A percentile compares a stretch with the other conserved stretches of the same genome.
phyloP scores from a whole-genome alignment of 2,329 filamentous ascomycete genomes.

The Nothophaeocryptopus gaeumannii region DNA sequence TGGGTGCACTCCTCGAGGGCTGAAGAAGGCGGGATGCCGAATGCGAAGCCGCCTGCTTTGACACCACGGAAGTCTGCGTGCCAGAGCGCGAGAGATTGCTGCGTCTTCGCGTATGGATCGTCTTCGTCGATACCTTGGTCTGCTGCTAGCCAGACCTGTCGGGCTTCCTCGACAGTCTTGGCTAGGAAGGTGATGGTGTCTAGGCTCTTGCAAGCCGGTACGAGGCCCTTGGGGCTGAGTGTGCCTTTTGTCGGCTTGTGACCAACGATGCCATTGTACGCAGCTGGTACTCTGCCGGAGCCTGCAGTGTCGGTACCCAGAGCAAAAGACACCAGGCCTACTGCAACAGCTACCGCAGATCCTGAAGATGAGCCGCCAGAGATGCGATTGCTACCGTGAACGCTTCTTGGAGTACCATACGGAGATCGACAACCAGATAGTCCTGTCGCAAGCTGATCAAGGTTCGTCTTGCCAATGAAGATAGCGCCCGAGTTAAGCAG shows the following conservation, averaged over 20 bases:
- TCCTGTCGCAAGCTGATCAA: conserved; percentile 63
- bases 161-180: conserved; percentile 48
- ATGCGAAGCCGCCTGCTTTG: conserved; percentile 43
- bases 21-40: conserved; percentile 48
- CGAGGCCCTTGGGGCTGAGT: conserved; percentile 49
- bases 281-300: conserved; percentile 52
- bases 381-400: conserved; percentile 51
- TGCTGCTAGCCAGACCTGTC: conserved; percentile 49
- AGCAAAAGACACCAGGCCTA: conserved; percentile 54
- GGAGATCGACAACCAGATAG: conserved; percentile 59
- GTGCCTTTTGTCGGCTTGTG: conserved; percentile 52
- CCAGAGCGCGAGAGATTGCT: conserved; percentile 34
- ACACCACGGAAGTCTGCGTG: conserved; percentile 34
- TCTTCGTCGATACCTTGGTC: conserved; percentile 47
- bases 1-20: conserved; percentile 45
- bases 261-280: conserved; percentile 55
- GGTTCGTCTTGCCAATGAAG: conserved; percentile 59
- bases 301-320: conserved; percentile 59
- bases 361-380: conserved; percentile 59
- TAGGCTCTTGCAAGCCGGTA: conserved; percentile 56
- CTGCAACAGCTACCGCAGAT: conserved; percentile 54
- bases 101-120: conserved; percentile 53
- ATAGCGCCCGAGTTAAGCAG: conserved; percentile 54
- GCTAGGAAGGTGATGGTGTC: conserved; percentile 58
- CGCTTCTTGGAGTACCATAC: conserved; percentile 55